Evolutionary conservation across 768 basidiomycete genomes (phyloP), one percentile per base, ranked within the genome.

Genomic region (Lactarius akahatsu): DNA sequence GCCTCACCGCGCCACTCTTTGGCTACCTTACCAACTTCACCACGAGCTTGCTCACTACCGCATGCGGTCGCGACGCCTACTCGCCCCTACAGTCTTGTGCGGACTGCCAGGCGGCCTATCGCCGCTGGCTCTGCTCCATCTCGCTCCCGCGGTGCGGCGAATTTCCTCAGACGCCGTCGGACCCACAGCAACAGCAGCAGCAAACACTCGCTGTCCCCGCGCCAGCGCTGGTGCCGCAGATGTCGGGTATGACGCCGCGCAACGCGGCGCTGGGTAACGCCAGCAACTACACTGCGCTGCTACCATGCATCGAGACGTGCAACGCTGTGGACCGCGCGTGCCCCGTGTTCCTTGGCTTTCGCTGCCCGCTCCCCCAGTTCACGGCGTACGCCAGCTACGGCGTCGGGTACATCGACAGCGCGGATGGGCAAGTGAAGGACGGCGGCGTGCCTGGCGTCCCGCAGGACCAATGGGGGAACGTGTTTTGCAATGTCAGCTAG

Each of bases 231-330:
- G 73, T 78, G 2, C 78, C 81, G 54, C 70, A 68, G 54, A 58
- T 81, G 4, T 78, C 84, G 0, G 74, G 80, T 23, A 70, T 73
- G 7, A 71, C 79, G 0, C 71, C 76, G 3, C 79, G 88, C 16
- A 86, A 85, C 68, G 72, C 78, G 77, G 74, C 62, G 77, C 87
- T 52, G 82, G 86, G n/a, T 61, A 79, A 15, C 76, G 82, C 69
- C 70, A 73, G 2, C 75, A 73, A 23, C 62, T 92, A 91, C 76
- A 78, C 76, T n/a, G 80, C 83, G 73, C 77, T 95, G 18, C 77
- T 91, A 40, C 92, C 94, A 3, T 94, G 92, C 73, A 76, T 92
- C 11, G 94, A 93, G 77, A 84, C 83, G 36, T 96, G 94, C 76
- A 81, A 85, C 20, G 81, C 83, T 1, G 86, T 84, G 28, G 88